Percentiles rank a stretch among this genome's conserved stretches.
Conservation (phyloP, 257 asterid species). For the Fraxinus excelsior region DNA sequence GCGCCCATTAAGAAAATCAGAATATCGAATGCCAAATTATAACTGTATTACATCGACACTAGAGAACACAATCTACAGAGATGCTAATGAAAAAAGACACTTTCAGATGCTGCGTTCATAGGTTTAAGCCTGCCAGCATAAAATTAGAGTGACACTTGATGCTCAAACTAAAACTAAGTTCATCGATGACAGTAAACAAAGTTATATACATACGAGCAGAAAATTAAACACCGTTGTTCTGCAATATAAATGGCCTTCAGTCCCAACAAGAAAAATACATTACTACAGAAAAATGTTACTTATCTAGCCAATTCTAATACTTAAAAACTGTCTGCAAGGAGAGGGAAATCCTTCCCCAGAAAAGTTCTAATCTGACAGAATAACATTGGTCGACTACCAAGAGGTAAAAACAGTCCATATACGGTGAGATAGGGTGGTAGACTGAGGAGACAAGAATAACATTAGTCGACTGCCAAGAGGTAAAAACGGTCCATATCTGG, state of each 20-base stretch:
- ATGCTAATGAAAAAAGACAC: background rate
- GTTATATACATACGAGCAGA: background rate
- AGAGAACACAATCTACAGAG: background rate
- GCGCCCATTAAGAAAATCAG: background rate
- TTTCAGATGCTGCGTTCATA: background rate
- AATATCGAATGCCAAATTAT: background rate
- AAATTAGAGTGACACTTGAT: background rate
- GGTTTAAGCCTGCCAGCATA: background rate
- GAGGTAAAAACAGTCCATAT: conserved; percentile 27
- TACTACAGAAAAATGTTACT: background rate
- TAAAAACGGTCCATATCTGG: conserved; percentile 35
- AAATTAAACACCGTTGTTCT: background rate
- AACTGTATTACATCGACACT: background rate
- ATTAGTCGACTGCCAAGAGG: conserved; percentile 23
- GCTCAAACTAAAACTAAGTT: background rate
- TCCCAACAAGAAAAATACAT: background rate
- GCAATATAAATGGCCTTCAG: background rate
- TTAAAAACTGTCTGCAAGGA: background rate
- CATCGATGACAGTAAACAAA: background rate
- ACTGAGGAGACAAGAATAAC: background rate
- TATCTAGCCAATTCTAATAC: background rate
- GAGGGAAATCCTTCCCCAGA: background rate
- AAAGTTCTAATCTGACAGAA: conserved; percentile 1
- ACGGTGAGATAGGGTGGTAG: conserved; percentile 38
- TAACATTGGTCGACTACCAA: conserved; percentile 22